Percentiles rank a stretch among this genome's conserved stretches.
phyloP scores from a whole-genome alignment of 2,329 filamentous ascomycete genomes.

The Nakataea oryzae region DNA sequence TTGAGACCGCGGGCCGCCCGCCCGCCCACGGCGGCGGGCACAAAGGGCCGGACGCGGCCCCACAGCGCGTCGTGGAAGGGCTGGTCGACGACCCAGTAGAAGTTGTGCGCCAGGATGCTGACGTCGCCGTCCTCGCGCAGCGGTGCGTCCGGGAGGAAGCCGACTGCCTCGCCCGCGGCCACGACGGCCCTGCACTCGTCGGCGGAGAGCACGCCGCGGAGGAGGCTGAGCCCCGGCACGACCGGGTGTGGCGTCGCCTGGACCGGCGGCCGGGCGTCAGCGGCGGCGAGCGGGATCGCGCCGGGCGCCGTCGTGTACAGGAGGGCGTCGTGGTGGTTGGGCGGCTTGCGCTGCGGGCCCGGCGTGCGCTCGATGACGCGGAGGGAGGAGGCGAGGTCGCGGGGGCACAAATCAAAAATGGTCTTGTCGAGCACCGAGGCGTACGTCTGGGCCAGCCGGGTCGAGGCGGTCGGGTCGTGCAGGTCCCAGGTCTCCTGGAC shows the following conservation, averaged over 20 bases:
- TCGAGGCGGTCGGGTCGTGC: slow-evolving; percentile 25
- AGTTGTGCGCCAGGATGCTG: slow-evolving; percentile 61
- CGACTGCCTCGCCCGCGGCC: slow-evolving; percentile 52
- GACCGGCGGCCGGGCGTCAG: slow-evolving; percentile 21
- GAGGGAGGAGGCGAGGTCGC: slow-evolving; percentile 29
- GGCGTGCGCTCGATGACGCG: slow-evolving; percentile 51
- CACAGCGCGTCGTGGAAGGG: slow-evolving; percentile 54
- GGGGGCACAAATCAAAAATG: slow-evolving; percentile 32
- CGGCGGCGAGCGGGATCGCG: slow-evolving; percentile 36
- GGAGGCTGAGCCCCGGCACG: slow-evolving; percentile 50
- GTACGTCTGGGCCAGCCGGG: slow-evolving; percentile 33
- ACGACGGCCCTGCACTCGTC: slow-evolving; percentile 58
- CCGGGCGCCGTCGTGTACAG: slow-evolving; percentile 51
- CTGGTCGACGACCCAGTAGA: slow-evolving; percentile 60
- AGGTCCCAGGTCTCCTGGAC: slow-evolving; percentile 50
- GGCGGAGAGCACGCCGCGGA: slow-evolving; percentile 47
- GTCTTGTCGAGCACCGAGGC: slow-evolving; percentile 48
- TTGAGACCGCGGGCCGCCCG: slow-evolving; percentile 53
- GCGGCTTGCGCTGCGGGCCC: slow-evolving; percentile 51
- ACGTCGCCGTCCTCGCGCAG: slow-evolving; percentile 54
- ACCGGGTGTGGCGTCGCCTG: slow-evolving; percentile 50
- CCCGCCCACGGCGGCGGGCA: slow-evolving; percentile 44
- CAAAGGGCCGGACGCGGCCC: slow-evolving; percentile 46
- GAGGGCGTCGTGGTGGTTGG: slow-evolving; percentile 56
- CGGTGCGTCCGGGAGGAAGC: slow-evolving; percentile 58